Conservation (phyloP, 495 filamentous ascomycete species). For the Echria macrotheca region DNA sequence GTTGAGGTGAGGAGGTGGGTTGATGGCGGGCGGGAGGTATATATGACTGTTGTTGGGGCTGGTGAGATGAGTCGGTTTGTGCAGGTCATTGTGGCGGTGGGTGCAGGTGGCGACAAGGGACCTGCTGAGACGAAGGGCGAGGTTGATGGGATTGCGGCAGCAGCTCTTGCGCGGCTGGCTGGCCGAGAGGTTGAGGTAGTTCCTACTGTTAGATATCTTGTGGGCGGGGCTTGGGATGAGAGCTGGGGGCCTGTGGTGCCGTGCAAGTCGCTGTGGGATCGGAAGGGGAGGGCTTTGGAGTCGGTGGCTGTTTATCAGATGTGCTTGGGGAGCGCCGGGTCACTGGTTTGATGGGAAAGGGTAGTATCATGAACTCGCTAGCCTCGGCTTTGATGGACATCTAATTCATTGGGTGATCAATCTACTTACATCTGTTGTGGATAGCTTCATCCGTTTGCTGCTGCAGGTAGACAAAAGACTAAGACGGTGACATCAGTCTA, state of each 20-base stretch:
- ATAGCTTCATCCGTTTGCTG: too few relatives aligned
- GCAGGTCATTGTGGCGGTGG: background rate
- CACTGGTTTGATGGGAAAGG: background rate
- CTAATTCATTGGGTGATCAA: too few relatives aligned
- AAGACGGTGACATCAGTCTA: too few relatives aligned
- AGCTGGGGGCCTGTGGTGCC: slow-evolving; percentile 16
- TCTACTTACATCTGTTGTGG: too few relatives aligned
- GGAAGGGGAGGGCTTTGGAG: slow-evolving; percentile 13
- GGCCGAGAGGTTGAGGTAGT: slow-evolving; percentile 9
- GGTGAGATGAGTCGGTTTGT: slow-evolving; percentile 12
- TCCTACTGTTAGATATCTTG: slow-evolving; percentile 4
- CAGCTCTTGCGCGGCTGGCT: background rate
- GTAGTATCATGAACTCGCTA: too few relatives aligned
- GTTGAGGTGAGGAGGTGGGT: background rate
- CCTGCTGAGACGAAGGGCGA: background rate
- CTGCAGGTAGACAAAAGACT: too few relatives aligned
- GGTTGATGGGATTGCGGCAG: background rate
- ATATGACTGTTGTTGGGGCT: slow-evolving; percentile 10
- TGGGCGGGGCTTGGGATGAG: background rate
- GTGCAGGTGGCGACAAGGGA: too few relatives aligned
- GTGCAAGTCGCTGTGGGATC: slow-evolving; percentile 23
- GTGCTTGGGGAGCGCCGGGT: slow-evolving; percentile 6
- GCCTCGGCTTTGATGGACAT: too few relatives aligned
- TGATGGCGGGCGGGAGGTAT: background rate
- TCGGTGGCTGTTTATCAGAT: slow-evolving; percentile 22